Percentiles rank a stretch among this genome's conserved stretches.
Evolutionary conservation across 768 basidiomycete genomes (phyloP).

Genomic region (Pulveroboletus sp.): DNA sequence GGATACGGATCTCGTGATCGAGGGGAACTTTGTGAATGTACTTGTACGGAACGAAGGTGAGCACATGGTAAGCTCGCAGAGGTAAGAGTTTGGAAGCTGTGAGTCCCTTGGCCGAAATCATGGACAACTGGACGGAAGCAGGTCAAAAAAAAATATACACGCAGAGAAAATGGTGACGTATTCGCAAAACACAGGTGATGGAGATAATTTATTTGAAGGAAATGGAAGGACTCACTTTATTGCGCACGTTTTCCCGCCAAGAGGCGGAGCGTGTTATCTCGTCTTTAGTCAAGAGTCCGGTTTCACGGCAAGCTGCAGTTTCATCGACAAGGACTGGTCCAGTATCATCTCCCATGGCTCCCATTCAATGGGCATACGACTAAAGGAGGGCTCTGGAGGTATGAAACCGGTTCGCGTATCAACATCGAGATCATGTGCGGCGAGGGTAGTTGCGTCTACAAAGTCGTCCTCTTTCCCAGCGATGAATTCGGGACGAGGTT

Average conservation of each 20-base stretch:
- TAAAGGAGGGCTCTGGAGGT: slow-evolving; percentile 69
- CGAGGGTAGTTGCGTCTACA: slow-evolving; percentile 58
- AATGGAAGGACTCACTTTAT: slow-evolving; percentile 41
- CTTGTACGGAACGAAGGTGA: slow-evolving; percentile 66
- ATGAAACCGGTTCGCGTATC: slow-evolving; percentile 90
- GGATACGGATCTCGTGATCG: slow-evolving; percentile 55
- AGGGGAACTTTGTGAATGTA: slow-evolving; percentile 65
- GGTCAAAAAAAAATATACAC: background rate
- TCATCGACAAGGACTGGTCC: slow-evolving; percentile 43
- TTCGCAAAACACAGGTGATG: background rate
- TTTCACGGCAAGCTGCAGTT: slow-evolving; percentile 54
- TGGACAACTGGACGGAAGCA: slow-evolving; percentile 45
- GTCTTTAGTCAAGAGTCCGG: slow-evolving; percentile 32
- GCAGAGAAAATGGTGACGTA: background rate
- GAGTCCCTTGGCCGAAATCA: slow-evolving; percentile 46
- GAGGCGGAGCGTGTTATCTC: slow-evolving; percentile 41
- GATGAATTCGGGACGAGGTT: slow-evolving; percentile 32
- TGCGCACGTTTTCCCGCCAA: slow-evolving; percentile 52
- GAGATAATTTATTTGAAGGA: background rate
- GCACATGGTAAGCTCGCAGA: slow-evolving; percentile 68
- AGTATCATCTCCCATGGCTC: slow-evolving; percentile 71
- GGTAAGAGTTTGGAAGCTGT: slow-evolving; percentile 51
- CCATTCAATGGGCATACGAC: slow-evolving; percentile 58
- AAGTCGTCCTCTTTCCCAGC: slow-evolving; percentile 20
- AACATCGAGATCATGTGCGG: slow-evolving; percentile 88